Evolutionary conservation across 148 eudicot species (phyloP).

Genomic region (Camellia japonica): DNA sequence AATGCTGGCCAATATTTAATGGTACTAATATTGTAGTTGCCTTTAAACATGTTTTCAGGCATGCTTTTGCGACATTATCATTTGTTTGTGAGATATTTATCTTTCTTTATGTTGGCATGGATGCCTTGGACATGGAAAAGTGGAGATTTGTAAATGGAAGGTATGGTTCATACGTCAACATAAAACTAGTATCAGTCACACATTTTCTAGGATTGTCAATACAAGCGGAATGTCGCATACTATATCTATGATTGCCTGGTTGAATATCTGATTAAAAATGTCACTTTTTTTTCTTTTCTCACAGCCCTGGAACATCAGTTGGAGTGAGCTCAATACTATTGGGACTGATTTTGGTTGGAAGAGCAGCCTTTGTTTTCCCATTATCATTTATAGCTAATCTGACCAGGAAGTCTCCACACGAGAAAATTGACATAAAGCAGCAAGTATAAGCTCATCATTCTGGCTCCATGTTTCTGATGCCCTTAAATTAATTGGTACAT

Average conservation of each 20-base stretch:
- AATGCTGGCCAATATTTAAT: background rate
- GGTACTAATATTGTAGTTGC: background rate
- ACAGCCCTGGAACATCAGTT: conserved; percentile 62
- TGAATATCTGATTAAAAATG: background rate
- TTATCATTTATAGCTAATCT: conserved; percentile 68
- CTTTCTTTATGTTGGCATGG: conserved; percentile 52
- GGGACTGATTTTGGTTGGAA: conserved; percentile 62
- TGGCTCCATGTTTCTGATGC: background rate
- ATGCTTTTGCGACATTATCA: conserved; percentile 47
- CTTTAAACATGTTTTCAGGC: conserved; percentile 32
- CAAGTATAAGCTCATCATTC: conserved; percentile 43
- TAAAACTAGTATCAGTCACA: background rate
- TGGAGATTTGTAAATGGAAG: conserved; percentile 38
- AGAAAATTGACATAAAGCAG: conserved; percentile 57
- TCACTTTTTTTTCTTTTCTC: background rate
- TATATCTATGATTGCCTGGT: background rate
- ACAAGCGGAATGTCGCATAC: conserved; percentile 31
- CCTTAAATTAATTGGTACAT: conserved; percentile 13
- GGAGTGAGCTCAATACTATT: conserved; percentile 57
- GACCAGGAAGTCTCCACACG: conserved; percentile 45
- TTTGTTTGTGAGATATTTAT: conserved; percentile 45
- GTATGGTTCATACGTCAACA: conserved; percentile 18
- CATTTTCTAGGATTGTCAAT: conserved; percentile 26
- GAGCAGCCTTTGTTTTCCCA: conserved; percentile 87
- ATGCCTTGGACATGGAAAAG: conserved; percentile 51